Conservation (phyloP, 2,329 filamentous ascomycete species). For the Lomentospora prolificans region DNA sequence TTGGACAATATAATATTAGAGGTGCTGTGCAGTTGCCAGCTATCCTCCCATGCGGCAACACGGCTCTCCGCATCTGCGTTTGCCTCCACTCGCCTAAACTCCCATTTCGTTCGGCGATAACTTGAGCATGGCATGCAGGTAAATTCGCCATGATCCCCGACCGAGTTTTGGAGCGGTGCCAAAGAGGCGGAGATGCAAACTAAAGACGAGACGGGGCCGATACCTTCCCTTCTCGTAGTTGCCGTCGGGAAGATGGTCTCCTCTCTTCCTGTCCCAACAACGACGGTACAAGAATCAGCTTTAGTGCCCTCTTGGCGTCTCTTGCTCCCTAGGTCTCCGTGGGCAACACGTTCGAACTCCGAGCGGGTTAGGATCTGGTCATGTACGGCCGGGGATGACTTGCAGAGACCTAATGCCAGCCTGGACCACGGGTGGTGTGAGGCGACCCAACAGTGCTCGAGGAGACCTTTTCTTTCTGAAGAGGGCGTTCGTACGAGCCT, state of each 20-base stretch:
- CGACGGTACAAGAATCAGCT: too few species aligned
- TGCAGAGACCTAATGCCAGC: background rate
- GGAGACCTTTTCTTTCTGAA: background rate
- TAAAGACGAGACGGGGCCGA: background rate
- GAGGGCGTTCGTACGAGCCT: background rate
- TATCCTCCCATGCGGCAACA: background rate
- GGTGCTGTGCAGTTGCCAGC: background rate
- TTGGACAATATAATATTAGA: too few species aligned
- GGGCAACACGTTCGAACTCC: background rate
- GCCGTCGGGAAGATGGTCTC: background rate
- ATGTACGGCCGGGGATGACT: background rate
- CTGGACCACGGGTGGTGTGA: too few species aligned
- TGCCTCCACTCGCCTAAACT: background rate
- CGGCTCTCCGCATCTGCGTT: background rate
- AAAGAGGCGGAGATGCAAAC: background rate
- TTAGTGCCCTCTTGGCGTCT: too few species aligned
- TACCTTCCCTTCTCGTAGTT: background rate
- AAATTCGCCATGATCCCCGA: background rate
- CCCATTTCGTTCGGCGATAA: background rate
- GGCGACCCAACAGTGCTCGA: too few species aligned
- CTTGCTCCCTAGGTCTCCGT: background rate
- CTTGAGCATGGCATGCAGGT: background rate
- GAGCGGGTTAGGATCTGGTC: background rate
- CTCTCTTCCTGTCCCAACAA: background rate
- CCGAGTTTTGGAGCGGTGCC: background rate